phyloP scores from a whole-genome alignment of 768 basidiomycete species.

The Tricholoma furcatifolium region DNA sequence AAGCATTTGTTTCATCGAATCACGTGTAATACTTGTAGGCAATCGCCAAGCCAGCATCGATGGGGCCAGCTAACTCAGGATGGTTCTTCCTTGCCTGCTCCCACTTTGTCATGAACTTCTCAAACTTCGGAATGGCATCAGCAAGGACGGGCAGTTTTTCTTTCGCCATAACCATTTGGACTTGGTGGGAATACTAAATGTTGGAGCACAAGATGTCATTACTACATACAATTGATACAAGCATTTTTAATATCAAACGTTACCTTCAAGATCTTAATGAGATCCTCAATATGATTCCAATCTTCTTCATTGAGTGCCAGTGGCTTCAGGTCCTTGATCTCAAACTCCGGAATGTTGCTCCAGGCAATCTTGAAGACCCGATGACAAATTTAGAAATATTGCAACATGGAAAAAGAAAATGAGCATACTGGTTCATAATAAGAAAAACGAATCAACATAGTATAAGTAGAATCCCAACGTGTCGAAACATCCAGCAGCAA shows the following conservation, averaged over 20 bases:
- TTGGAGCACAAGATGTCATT: not conserved
- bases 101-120: constrained; percentile 13
- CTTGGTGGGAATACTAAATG: not conserved
- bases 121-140: constrained; percentile 12
- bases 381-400: no score
- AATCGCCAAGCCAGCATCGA: constrained; percentile 4
- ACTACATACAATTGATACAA: no score
- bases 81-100: not conserved
- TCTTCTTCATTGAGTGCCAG: not conserved
- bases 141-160: constrained; percentile 9
- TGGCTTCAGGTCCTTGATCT: not conserved
- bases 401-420: no score
- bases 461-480: no score
- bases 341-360: not conserved
- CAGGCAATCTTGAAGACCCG: no score
- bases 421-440: no score
- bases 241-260: no score
- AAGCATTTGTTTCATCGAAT: constrained; percentile 11
- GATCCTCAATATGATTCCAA: not conserved
- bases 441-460: no score
- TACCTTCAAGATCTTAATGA: not conserved
- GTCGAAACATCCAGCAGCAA: no score
- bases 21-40: constrained; percentile 10
- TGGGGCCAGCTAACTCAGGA: not conserved
- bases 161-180: not conserved